phyloP scores from a whole-genome alignment of 108 stramenopile genomes.

The Aurantiochytrium sp. region DNA sequence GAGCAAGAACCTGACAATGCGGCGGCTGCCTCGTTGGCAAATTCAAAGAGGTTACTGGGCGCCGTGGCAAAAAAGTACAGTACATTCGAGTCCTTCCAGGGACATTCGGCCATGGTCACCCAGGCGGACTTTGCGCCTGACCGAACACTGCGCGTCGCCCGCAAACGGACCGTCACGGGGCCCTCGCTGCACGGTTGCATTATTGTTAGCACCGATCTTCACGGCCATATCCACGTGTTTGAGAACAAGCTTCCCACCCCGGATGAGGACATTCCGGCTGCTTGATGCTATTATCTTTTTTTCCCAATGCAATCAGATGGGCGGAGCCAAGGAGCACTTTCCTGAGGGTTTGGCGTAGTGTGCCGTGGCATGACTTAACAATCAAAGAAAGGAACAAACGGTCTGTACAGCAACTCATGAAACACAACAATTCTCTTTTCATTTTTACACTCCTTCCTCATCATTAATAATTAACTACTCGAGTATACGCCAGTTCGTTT shows the following conservation, averaged over 20 bases:
- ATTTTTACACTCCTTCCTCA: too few species aligned
- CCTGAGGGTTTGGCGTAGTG: too few species aligned
- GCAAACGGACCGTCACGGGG: background rate
- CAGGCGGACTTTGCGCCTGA: background rate
- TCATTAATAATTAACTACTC: too few species aligned
- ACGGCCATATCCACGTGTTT: constrained; percentile 2
- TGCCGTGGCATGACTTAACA: too few species aligned
- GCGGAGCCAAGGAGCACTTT: too few species aligned
- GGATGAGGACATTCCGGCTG: background rate
- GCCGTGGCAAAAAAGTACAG: background rate
- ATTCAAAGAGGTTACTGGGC: background rate
- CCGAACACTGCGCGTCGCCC: background rate
- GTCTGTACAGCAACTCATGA: too few species aligned
- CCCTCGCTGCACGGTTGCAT: background rate
- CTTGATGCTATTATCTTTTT: background rate
- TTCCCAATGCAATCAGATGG: too few species aligned
- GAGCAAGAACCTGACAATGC: background rate
- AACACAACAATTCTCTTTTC: too few species aligned
- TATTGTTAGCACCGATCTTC: background rate
- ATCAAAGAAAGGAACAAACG: too few species aligned
- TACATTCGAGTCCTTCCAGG: background rate
- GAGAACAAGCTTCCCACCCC: background rate
- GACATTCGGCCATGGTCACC: background rate
- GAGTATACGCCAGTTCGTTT: too few species aligned
- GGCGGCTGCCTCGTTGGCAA: background rate